Evolutionary conservation across 768 basidiomycete species (phyloP).

Genomic region (Xerocomus potaroensis): DNA sequence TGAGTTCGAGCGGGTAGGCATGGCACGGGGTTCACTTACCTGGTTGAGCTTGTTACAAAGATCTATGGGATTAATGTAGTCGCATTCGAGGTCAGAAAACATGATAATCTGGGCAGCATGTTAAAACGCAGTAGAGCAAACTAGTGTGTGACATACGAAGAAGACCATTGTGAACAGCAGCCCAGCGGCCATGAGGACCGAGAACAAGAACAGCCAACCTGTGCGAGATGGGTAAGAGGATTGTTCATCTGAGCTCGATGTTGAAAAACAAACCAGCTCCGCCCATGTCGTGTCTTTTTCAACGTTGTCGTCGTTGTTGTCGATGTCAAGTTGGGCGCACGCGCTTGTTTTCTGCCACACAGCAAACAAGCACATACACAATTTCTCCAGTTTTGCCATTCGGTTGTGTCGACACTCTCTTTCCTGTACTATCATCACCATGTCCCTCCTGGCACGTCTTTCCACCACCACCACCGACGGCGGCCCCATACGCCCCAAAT

Average conservation of each 20-base stretch:
- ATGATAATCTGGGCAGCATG: conserved; percentile 80
- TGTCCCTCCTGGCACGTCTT: conserved; percentile 31
- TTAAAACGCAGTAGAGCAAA: background rate
- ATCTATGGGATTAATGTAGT: conserved; percentile 99
- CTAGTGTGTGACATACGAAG: conserved; percentile 64
- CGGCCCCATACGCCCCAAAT: conserved; percentile 30
- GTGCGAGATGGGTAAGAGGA: background rate
- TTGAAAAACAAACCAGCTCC: conserved; percentile 40
- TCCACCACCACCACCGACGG: conserved; percentile 24
- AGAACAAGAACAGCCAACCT: conserved; percentile 98
- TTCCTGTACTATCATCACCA: conserved; percentile 10
- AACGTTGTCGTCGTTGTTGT: conserved; percentile 1
- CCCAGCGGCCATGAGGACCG: conserved; percentile 92
- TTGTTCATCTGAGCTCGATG: too few species aligned
- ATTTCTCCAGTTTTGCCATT: too few species aligned
- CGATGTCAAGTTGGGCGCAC: background rate
- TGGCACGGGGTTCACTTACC: conserved; percentile 40
- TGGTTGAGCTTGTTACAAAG: conserved; percentile 99
- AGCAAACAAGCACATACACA: conserved; percentile 27
- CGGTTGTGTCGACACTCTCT: conserved; percentile 9
- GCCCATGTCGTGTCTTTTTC: conserved; percentile 31
- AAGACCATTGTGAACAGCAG: conserved; percentile 99
- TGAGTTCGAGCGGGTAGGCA: conserved; percentile 1
- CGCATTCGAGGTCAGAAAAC: conserved; percentile 99
- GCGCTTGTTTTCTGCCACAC: conserved; percentile 26